Conservation (phyloP, 2,329 filamentous ascomycete genomes). For the Trichoderma asperellum region DNA sequence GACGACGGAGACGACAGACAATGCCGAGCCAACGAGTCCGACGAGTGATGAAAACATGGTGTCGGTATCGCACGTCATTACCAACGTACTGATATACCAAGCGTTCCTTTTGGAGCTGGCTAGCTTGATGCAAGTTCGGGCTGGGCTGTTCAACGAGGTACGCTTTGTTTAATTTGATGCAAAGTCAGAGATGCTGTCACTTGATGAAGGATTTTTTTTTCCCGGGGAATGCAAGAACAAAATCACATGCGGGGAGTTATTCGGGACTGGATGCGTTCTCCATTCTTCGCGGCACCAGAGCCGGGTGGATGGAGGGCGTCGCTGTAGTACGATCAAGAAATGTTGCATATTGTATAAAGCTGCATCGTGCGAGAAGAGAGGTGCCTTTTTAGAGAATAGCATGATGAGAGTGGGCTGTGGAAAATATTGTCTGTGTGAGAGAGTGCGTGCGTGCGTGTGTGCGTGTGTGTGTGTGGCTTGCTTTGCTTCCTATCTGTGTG, state of each 20-base stretch:
- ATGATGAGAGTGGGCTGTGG: background rate
- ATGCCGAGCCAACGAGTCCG: constrained; percentile 26
- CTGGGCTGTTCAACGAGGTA: constrained; percentile 76
- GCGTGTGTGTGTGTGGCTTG: background rate
- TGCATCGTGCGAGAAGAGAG: background rate
- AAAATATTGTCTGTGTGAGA: background rate
- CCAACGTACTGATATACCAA: constrained; percentile 78
- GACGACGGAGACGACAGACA: constrained; percentile 33
- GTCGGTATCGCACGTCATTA: constrained; percentile 77
- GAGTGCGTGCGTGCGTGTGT: background rate
- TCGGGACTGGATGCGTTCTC: background rate
- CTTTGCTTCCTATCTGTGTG: background rate
- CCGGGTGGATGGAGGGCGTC: background rate
- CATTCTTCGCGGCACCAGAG: background rate
- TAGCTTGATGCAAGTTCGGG: constrained; percentile 73
- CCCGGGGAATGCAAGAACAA: background rate
- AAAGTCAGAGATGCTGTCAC: background rate
- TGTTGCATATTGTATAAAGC: constrained; percentile 8
- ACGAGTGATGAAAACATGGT: constrained; percentile 47
- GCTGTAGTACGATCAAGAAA: background rate
- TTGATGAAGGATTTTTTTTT: background rate
- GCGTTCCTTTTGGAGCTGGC: constrained; percentile 79
- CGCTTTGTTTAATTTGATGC: constrained; percentile 53
- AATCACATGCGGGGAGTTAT: background rate
- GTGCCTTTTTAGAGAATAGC: background rate